Percentiles rank a stretch among this genome's conserved stretches.
Conservation (phyloP, 805 yeast species). For the Yamadazyma olivae region DNA sequence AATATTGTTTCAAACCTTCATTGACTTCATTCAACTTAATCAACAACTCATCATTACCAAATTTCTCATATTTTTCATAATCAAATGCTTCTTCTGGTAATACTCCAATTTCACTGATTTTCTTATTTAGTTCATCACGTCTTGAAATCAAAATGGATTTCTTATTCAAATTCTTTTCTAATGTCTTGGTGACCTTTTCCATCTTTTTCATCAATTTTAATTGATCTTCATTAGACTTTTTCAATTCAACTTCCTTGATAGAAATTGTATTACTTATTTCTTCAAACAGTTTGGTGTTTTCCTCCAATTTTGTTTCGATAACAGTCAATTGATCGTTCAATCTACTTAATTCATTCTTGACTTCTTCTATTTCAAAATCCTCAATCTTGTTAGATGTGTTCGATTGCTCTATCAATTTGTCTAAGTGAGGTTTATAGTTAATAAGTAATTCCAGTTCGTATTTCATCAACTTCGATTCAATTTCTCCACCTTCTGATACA, state of each 20-base stretch:
- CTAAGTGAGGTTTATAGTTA: conserved; percentile 50
- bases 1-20: conserved; percentile 56
- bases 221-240: conserved; percentile 57
- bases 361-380: conserved; percentile 12
- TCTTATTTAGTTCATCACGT: conserved; percentile 68
- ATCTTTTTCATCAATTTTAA: conserved; percentile 49
- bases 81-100: conserved; percentile 82
- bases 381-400: conserved; percentile 12
- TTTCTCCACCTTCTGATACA: conserved; percentile 35
- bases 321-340: conserved; percentile 24
- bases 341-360: conserved; percentile 22
- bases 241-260: conserved; percentile 37
- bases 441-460: conserved; percentile 58
- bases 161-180: conserved; percentile 63
- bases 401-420: conserved; percentile 10
- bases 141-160: conserved; percentile 58
- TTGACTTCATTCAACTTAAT: conserved; percentile 51
- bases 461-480: conserved; percentile 46
- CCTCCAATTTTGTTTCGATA: conserved; percentile 24
- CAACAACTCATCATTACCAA: conserved; percentile 52
- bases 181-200: conserved; percentile 57
- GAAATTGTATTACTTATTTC: conserved; percentile 26
- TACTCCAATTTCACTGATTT: conserved; percentile 81
- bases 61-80: conserved; percentile 32
- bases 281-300: conserved; percentile 24